Evolutionary conservation across 257 asterid genomes (phyloP).

Genomic region (Petrea volubilis): DNA sequence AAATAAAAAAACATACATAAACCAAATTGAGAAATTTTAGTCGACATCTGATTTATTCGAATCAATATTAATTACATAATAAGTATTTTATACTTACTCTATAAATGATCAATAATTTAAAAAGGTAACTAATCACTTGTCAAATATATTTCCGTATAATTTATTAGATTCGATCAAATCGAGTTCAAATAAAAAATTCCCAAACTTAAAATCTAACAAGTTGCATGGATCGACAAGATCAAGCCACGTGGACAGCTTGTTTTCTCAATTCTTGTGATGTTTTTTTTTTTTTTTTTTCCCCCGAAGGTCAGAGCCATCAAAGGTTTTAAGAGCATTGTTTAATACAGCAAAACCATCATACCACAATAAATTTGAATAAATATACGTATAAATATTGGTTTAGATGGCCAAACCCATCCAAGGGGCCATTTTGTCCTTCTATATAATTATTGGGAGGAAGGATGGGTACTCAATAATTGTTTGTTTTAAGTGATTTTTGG

Average conservation of each 20-base stretch:
- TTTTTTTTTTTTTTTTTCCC: background rate
- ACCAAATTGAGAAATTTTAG: too few relatives aligned
- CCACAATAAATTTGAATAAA: constrained; percentile 19
- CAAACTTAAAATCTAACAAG: constrained; percentile 24
- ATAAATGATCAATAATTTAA: too few relatives aligned
- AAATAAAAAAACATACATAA: background rate
- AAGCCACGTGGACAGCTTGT: constrained; percentile 65
- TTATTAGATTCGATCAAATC: too few relatives aligned
- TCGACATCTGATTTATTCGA: too few relatives aligned
- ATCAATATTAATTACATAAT: too few relatives aligned
- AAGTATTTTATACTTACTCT: too few relatives aligned
- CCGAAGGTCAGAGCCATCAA: constrained; percentile 27
- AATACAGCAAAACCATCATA: constrained; percentile 28
- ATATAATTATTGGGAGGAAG: constrained; percentile 22
- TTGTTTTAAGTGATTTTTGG: background rate
- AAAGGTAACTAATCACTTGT: too few relatives aligned
- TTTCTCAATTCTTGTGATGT: background rate
- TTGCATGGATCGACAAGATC: constrained; percentile 28
- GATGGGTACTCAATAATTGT: constrained; percentile 5
- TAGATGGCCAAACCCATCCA: constrained; percentile 40
- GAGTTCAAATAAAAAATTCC: background rate
- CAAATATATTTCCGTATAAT: too few relatives aligned
- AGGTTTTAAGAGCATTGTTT: constrained; percentile 1
- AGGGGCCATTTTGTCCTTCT: constrained; percentile 17
- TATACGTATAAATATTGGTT: constrained; percentile 20